Conservation (phyloP, 1,139 yeast genomes). For the Blastobotrys petasosporus region DNA sequence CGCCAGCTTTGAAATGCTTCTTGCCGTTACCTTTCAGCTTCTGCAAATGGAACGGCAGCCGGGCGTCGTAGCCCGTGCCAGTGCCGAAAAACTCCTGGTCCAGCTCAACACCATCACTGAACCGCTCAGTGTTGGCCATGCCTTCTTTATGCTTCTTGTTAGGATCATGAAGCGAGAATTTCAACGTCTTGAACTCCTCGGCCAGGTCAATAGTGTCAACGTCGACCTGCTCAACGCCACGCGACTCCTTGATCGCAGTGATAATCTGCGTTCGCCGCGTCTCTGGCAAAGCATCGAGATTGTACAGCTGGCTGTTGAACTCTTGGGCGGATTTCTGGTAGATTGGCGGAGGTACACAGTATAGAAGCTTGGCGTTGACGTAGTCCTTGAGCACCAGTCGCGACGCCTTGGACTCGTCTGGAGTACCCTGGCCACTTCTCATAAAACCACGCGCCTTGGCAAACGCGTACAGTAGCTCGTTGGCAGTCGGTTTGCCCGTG, state of each 20-base stretch:
- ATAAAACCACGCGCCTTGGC: slow-evolving; percentile 96
- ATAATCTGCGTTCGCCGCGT: slow-evolving; percentile 64
- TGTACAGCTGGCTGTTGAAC: slow-evolving; percentile 71
- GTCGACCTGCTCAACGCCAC: slow-evolving; percentile 18
- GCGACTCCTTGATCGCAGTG: slow-evolving; percentile 21
- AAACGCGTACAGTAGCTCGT: slow-evolving; percentile 83
- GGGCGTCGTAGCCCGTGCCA: slow-evolving; percentile 55
- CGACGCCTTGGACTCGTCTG: slow-evolving; percentile 94
- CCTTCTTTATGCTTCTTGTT: slow-evolving; percentile 30
- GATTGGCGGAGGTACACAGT: slow-evolving; percentile 80
- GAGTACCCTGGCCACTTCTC: slow-evolving; percentile 89
- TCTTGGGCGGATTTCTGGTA: slow-evolving; percentile 33
- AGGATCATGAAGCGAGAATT: slow-evolving; percentile 68
- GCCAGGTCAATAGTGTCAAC: slow-evolving; percentile 55
- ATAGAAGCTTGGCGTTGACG: slow-evolving; percentile 83
- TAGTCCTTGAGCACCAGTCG: slow-evolving; percentile 90
- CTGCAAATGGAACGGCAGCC: slow-evolving; percentile 64
- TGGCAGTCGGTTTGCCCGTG: slow-evolving; percentile 78
- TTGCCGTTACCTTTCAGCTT: slow-evolving; percentile 39
- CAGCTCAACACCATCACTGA: slow-evolving; percentile 48
- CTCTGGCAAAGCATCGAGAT: slow-evolving; percentile 53
- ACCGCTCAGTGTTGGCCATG: slow-evolving; percentile 27
- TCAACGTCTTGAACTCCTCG: slow-evolving; percentile 61
- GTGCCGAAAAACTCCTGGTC: slow-evolving; percentile 80
- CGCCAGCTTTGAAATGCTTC: slow-evolving; percentile 77